These are phyloP conservation scores for Cercospora sp. DNA, from an alignment of 2,329 filamentous ascomycete genomes.

Conservation along the genomic window DNA sequence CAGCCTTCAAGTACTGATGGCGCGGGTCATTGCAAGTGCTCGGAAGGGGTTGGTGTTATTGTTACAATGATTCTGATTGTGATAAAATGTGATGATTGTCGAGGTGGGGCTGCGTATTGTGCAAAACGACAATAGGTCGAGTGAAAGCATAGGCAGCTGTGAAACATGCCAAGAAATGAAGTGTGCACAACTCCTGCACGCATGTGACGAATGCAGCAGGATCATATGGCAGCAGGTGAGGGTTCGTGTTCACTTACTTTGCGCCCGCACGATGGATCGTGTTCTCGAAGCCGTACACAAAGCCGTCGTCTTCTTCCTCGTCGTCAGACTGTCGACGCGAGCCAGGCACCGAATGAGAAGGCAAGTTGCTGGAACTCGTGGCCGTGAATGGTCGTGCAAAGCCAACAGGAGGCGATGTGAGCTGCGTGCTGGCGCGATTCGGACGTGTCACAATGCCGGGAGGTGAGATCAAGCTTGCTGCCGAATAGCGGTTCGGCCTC, in stretches of 20 bases:
- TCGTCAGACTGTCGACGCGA: constrained; percentile 86
- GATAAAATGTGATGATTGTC: constrained; percentile 13
- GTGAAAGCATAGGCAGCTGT: background rate
- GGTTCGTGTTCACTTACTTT: constrained; percentile 68
- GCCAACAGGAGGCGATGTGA: constrained; percentile 73
- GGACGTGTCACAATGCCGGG: constrained; percentile 64
- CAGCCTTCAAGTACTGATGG: constrained; percentile 16
- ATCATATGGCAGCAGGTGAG: background rate
- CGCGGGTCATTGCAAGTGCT: constrained; percentile 19
- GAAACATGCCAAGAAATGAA: constrained; percentile 8
- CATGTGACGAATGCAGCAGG: constrained; percentile 1
- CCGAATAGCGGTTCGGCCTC: constrained; percentile 83
- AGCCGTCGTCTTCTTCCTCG: constrained; percentile 77
- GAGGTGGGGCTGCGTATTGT: constrained; percentile 6
- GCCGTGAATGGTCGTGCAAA: constrained; percentile 55
- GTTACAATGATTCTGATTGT: constrained; percentile 21
- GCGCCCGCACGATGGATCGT: constrained; percentile 72
- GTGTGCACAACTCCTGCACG: constrained; percentile 7
- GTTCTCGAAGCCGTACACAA: constrained; percentile 56
- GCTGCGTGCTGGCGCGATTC: constrained; percentile 73
- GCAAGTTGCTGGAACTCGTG: constrained; percentile 63
- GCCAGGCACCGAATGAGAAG: constrained; percentile 81
- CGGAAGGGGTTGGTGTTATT: constrained; percentile 12
- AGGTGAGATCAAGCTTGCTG: constrained; percentile 80
- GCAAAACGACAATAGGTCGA: constrained; percentile 12